Conservation (phyloP, 1,284 basidiomycete species). For the Ganoderma leucocontextum region DNA sequence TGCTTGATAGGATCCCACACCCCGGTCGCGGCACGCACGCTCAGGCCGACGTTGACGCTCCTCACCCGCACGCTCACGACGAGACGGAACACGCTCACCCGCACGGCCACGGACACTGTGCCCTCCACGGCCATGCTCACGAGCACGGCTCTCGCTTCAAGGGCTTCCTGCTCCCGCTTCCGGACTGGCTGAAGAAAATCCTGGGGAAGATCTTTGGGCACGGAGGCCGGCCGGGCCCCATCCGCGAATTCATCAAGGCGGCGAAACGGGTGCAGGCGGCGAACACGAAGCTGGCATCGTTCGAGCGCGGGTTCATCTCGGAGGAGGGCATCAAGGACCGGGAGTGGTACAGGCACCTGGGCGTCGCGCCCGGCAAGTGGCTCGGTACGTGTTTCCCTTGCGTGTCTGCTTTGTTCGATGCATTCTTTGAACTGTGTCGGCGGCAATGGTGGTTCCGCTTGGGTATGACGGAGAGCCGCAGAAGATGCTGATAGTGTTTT, state of each 20-base stretch:
- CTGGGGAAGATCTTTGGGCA: slow-evolving; percentile 29
- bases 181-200: slow-evolving; percentile 34
- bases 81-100: background rate
- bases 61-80: background rate
- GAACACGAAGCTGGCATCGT: slow-evolving; percentile 77
- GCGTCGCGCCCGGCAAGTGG: slow-evolving; percentile 91
- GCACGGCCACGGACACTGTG: background rate
- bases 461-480: slow-evolving; percentile 8
- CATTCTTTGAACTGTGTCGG: background rate
- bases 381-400: slow-evolving; percentile 61
- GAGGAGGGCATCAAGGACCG: slow-evolving; percentile 81
- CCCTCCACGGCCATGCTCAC: background rate
- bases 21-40: background rate
- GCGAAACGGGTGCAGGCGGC: slow-evolving; percentile 67
- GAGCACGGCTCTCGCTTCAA: background rate
- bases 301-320: slow-evolving; percentile 89
- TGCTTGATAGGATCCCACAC: slow-evolving; percentile 44
- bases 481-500: slow-evolving; percentile 9
- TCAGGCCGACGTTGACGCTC: background rate
- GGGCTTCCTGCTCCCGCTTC: slow-evolving; percentile 25
- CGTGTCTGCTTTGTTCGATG: background rate
- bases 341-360: slow-evolving; percentile 89
- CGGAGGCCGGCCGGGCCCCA: slow-evolving; percentile 23
- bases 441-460: slow-evolving; percentile 15
- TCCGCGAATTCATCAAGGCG: slow-evolving; percentile 57